Base-by-base conservation (phyloP, 1,284 basidiomycete species). In the Sparassis latifolia region DNA sequence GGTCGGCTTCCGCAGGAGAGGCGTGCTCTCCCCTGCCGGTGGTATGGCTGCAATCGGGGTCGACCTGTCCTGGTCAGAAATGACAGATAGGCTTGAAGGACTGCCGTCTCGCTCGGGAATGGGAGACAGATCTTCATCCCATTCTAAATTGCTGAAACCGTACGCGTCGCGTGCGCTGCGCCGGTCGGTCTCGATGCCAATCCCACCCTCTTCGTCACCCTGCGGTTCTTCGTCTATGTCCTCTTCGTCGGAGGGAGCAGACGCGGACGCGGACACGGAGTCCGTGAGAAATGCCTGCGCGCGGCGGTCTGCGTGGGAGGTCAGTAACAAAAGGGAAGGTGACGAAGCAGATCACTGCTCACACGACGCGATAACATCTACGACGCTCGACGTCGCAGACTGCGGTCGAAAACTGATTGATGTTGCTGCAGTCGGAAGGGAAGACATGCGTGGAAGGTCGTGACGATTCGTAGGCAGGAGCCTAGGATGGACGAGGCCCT, bases 271-370 rank as follows among this genome's bases (percentile, higher is more conserved):
- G n/a, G 69, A 75, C 10, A 83, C 75, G 10, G 82, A 79, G 47
- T 77, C 80, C 31, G 79, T 79, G 33, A 77, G 71, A 5, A 86
- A 74, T 57, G 78, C 81, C 61, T 84, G 80, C 2, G 80, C 67
- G 39, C 83, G 77, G 47, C 78, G 78, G 63, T 86, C 84, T 86
- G 53, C 35, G 50, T 40, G 52, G 45, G 5, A 40, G 44, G 35
- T 41, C 45, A 37, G 33, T 45, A 42, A 47, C 41, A 47, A 42
- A 33, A 9, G 9, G 37, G 20, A 20, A 20, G 54, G 68, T 52
- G 39, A 67, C 68, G 69, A 9, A 69, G 68, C 64, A 37, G 74
- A 68, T 27, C 63, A 39, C 20, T 63, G 66, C 72, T 58, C 50
- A 75, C 75, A 78, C 38, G 76, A 71, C 44, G 69, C 65, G 32